Evolutionary conservation across 2,329 filamentous ascomycete genomes (phyloP).

Genomic region (Fusarium concolor): DNA sequence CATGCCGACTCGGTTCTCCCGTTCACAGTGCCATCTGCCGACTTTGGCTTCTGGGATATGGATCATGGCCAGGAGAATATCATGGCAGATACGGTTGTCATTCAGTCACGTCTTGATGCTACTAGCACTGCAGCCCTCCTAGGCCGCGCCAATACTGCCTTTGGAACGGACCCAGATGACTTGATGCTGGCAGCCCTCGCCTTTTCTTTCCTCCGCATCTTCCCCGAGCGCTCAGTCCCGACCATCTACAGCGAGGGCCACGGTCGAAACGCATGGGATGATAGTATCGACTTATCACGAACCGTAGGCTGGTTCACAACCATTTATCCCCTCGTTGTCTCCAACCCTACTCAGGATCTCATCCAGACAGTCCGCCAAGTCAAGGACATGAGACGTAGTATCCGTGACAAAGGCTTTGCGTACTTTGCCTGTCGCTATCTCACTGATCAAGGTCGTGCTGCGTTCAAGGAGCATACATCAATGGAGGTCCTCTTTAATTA

Average conservation of each 20-base stretch:
- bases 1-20: background rate
- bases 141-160: background rate
- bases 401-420: background rate
- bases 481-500: background rate
- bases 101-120: background rate
- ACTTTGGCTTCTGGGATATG: background rate
- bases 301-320: constrained; percentile 1
- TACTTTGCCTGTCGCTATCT: background rate
- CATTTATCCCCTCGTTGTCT: background rate
- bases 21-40: background rate
- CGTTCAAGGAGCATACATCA: background rate
- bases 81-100: background rate
- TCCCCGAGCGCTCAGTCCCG: background rate
- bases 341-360: background rate
- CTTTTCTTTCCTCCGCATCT: background rate
- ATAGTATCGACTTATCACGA: background rate
- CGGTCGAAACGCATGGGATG: constrained; percentile 1
- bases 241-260: background rate
- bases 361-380: background rate
- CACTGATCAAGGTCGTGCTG: background rate
- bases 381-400: background rate
- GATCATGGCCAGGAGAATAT: background rate
- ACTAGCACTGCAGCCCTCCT: background rate
- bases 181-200: background rate
- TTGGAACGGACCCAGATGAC: background rate